These are phyloP conservation scores for Croton laevigatus DNA, from an alignment of 441 rosid species.

Conservation along the genomic window DNA sequence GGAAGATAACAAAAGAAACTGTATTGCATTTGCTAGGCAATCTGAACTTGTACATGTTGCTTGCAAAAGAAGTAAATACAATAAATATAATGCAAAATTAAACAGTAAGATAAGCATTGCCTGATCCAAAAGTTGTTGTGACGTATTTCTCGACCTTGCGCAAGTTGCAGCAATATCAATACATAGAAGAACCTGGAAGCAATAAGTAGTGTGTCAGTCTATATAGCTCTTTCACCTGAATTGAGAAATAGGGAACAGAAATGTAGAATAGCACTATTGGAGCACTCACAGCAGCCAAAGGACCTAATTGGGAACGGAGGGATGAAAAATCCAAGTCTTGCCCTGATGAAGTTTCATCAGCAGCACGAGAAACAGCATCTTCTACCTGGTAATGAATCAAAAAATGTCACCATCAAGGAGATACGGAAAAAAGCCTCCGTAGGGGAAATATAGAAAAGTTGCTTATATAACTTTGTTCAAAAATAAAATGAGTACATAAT, in stretches of 20 bases:
- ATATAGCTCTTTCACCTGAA: slow-evolving; percentile 5
- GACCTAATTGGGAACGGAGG: slow-evolving; percentile 75
- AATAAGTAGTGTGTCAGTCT: slow-evolving; percentile 27
- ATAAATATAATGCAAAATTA: not conserved
- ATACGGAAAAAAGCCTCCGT: slow-evolving; percentile 4
- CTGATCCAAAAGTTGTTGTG: slow-evolving; percentile 85
- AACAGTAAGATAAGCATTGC: slow-evolving; percentile 39
- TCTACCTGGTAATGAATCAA: slow-evolving; percentile 56
- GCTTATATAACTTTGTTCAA: not conserved
- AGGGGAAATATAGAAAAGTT: not conserved
- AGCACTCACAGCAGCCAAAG: slow-evolving; percentile 84
- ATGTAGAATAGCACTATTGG: slow-evolving; percentile 14
- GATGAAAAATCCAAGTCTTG: slow-evolving; percentile 81
- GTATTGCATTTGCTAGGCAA: not conserved
- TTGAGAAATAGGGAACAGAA: slow-evolving; percentile 2
- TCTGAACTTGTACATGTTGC: slow-evolving; percentile 9
- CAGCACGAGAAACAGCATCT: slow-evolving; percentile 83
- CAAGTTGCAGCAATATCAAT: slow-evolving; percentile 94
- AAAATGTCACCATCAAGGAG: slow-evolving; percentile 10
- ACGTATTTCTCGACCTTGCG: slow-evolving; percentile 77
- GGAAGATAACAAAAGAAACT: not conserved
- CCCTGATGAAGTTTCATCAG: slow-evolving; percentile 65
- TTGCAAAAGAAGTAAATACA: not conserved
- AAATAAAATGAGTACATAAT: slow-evolving; percentile 1
- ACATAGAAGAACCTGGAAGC: slow-evolving; percentile 82